Evolutionary conservation across 306 rosid genomes (phyloP).

Genomic region (Begonia peltatifolia): DNA sequence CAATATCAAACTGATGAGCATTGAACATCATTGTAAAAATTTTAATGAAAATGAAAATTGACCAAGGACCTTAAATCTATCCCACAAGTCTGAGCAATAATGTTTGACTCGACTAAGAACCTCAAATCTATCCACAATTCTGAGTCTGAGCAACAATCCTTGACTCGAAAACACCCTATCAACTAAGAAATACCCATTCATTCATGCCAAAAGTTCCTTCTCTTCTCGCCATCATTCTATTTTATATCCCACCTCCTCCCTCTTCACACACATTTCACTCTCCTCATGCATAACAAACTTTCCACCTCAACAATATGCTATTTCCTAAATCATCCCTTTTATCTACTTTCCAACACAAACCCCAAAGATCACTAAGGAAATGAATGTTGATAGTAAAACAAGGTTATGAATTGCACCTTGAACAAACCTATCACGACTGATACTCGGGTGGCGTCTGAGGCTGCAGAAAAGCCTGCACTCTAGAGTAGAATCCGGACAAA

Average conservation of each 20-base stretch:
- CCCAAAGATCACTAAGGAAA: too few species aligned
- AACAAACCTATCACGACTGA: slow-evolving; percentile 84
- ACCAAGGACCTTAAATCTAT: too few species aligned
- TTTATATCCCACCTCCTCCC: neutral
- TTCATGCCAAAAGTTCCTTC: too few species aligned
- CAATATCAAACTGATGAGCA: neutral
- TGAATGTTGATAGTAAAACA: neutral
- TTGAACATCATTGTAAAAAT: too few species aligned
- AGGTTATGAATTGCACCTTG: slow-evolving; percentile 42
- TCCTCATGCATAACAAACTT: too few species aligned
- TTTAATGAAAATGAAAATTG: too few species aligned
- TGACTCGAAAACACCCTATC: too few species aligned
- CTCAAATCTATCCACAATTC: too few species aligned
- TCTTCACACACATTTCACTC: too few species aligned
- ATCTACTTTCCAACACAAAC: too few species aligned
- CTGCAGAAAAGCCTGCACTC: slow-evolving; percentile 97
- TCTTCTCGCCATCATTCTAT: neutral
- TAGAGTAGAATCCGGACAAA: slow-evolving; percentile 17
- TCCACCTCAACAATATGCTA: neutral
- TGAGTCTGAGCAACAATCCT: too few species aligned
- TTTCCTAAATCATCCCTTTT: neutral
- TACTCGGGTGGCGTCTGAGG: slow-evolving; percentile 87
- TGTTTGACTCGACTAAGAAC: neutral
- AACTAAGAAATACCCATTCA: too few species aligned
- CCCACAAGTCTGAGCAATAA: neutral